These are phyloP conservation scores for Cystofilobasidium ferigula DNA, from an alignment of 768 basidiomycete species.

Conservation along the genomic window DNA sequence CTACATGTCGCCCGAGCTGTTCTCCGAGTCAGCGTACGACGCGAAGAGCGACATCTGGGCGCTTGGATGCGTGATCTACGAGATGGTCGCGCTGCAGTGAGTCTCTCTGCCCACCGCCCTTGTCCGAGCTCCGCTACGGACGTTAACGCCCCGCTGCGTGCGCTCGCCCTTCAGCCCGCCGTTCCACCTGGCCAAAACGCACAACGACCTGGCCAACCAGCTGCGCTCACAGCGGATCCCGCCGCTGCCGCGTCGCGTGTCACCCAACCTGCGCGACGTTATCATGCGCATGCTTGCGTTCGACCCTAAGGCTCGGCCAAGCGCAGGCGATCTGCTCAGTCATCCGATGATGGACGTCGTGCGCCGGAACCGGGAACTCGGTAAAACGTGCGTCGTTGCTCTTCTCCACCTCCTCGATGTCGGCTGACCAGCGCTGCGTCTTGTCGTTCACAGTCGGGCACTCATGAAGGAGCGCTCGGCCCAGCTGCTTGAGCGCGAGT, in stretches of 20 bases:
- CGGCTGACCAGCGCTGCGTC: neutral
- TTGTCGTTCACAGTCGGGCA: neutral
- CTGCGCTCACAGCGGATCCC: slow-evolving; percentile 82
- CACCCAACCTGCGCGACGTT: slow-evolving; percentile 14
- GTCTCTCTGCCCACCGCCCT: slow-evolving; percentile 20
- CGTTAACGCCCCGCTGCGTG: neutral
- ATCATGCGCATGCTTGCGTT: slow-evolving; percentile 25
- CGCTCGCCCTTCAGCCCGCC: slow-evolving; percentile 48
- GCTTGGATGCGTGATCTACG: slow-evolving; percentile 89
- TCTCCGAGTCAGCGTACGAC: slow-evolving; percentile 95
- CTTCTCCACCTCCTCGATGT: neutral
- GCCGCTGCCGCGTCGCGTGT: slow-evolving; percentile 50
- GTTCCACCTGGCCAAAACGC: slow-evolving; percentile 85
- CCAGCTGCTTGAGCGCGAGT: slow-evolving; percentile 18
- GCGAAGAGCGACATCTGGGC: slow-evolving; percentile 99
- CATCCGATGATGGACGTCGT: slow-evolving; percentile 19
- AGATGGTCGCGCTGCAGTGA: slow-evolving; percentile 76
- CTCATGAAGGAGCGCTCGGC: neutral
- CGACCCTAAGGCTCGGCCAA: slow-evolving; percentile 17
- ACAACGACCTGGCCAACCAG: slow-evolving; percentile 67
- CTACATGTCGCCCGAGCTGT: slow-evolving; percentile 98
- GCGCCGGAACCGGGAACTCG: slow-evolving; percentile 5
- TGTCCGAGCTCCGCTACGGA: neutral
- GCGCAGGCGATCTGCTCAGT: slow-evolving; percentile 14
- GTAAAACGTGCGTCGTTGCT: slow-evolving; percentile 5